Conservation (phyloP, 2,329 filamentous ascomycete species). For the Hymenoscyphus infarciens region DNA sequence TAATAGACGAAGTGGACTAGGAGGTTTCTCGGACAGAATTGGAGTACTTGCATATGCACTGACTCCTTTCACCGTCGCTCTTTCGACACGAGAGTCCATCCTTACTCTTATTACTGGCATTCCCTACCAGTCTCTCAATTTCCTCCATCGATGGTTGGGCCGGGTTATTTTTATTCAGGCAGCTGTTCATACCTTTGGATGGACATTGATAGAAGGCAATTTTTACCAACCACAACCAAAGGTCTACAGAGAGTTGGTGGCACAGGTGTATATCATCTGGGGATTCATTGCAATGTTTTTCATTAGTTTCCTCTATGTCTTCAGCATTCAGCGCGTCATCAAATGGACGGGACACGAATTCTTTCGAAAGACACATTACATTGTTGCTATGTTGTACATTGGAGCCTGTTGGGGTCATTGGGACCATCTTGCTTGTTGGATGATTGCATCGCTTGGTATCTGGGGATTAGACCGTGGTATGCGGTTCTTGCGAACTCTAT, state of each 20-base stretch:
- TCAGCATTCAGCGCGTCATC: constrained; percentile 58
- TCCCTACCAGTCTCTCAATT: constrained; percentile 74
- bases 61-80: constrained; percentile 65
- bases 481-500: constrained; percentile 53
- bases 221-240: constrained; percentile 70
- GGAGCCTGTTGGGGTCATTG: constrained; percentile 76
- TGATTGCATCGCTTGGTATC: constrained; percentile 62
- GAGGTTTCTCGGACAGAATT: constrained; percentile 65
- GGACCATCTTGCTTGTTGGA: constrained; percentile 63
- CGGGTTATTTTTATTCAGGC: constrained; percentile 69
- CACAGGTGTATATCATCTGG: constrained; percentile 68
- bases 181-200: constrained; percentile 65
- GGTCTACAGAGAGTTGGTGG: constrained; percentile 54
- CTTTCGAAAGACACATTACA: constrained; percentile 71
- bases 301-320: constrained; percentile 56
- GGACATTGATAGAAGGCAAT: constrained; percentile 62
- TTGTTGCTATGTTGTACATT: constrained; percentile 70
- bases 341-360: constrained; percentile 70
- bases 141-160: constrained; percentile 72
- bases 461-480: constrained; percentile 62
- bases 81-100: constrained; percentile 67
- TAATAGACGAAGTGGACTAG: constrained; percentile 63
- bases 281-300: constrained; percentile 66
- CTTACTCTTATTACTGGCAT: constrained; percentile 68
- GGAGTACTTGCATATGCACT: constrained; percentile 71